A percentile compares a stretch with the other conserved stretches of the same genome.
Evolutionary conservation across 805 yeast genomes (phyloP).

Genomic region (Spathaspora passalidarum): DNA sequence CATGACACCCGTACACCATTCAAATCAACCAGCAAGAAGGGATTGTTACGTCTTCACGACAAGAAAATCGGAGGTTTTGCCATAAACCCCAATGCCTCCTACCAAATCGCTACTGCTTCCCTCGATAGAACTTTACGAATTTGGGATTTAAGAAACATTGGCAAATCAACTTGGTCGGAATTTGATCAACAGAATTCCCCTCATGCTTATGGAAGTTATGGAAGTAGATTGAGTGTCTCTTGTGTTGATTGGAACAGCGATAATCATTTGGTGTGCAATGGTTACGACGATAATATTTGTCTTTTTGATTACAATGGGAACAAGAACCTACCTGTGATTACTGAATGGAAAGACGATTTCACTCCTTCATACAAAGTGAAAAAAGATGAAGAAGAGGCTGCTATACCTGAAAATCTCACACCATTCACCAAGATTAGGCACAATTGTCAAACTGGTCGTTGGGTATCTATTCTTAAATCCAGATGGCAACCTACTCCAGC

Average conservation of each 20-base stretch:
- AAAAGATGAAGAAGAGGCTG: constrained; percentile 14
- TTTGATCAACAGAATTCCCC: constrained; percentile 48
- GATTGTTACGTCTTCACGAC: constrained; percentile 66
- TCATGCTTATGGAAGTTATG: constrained; percentile 55
- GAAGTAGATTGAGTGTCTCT: constrained; percentile 77
- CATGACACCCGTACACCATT: constrained; percentile 60
- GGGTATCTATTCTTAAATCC: constrained; percentile 91
- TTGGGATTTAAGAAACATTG: constrained; percentile 76
- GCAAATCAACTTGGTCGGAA: constrained; percentile 45
- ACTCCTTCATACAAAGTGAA: constrained; percentile 6
- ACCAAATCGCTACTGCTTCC: constrained; percentile 83
- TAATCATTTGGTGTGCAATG: constrained; percentile 79
- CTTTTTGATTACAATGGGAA: constrained; percentile 57
- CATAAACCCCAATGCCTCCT: constrained; percentile 62
- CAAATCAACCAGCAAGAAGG: constrained; percentile 17
- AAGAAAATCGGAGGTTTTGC: constrained; percentile 91
- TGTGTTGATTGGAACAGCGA: constrained; percentile 78
- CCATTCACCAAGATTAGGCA: constrained; percentile 71
- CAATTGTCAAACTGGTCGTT: constrained; percentile 94
- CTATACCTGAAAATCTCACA: constrained; percentile 38
- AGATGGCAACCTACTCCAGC: constrained; percentile 76
- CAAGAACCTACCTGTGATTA: constrained; percentile 16
- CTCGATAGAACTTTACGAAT: constrained; percentile 79
- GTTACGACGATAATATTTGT: constrained; percentile 83
- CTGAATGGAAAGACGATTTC: constrained; percentile 21